Conservation (phyloP, 202 grass and related monocot genomes). For the Setaria italica region DNA sequence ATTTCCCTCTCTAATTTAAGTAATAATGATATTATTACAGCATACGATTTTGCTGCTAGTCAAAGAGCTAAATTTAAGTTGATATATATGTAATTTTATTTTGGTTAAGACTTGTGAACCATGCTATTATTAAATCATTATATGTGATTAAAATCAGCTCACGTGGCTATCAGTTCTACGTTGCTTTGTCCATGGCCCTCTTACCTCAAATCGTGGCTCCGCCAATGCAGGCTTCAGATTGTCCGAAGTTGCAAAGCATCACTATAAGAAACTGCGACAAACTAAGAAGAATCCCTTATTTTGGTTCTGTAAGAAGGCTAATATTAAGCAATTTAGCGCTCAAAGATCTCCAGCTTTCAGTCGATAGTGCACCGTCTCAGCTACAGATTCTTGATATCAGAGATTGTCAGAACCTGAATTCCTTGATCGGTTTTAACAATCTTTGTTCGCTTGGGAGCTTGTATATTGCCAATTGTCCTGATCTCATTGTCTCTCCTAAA, state of each 20-base stretch:
- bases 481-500: background rate
- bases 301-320: conserved; percentile 15
- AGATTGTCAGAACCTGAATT: background rate
- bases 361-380: background rate
- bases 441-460: conserved; percentile 23
- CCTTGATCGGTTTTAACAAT: background rate
- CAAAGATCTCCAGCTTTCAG: conserved; percentile 14
- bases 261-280: conserved; percentile 31
- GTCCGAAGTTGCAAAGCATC: conserved; percentile 16
- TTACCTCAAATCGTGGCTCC: too few relatives aligned
- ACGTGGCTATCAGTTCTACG: too few relatives aligned
- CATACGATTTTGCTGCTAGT: too few relatives aligned
- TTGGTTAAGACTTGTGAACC: too few relatives aligned
- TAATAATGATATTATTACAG: too few relatives aligned
- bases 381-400: conserved; percentile 20
- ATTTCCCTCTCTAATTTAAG: too few relatives aligned
- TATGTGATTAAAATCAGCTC: too few relatives aligned
- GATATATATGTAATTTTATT: too few relatives aligned
- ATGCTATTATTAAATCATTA: too few relatives aligned
- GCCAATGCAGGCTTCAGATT: conserved; percentile 13
- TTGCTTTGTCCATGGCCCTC: too few relatives aligned
- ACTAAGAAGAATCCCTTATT: conserved; percentile 22
- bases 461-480: conserved; percentile 3
- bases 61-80: too few relatives aligned
- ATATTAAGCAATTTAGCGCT: background rate